Evolutionary conservation across 805 yeast genomes (phyloP), one percentile per base, ranked within the genome.

Genomic region (Candida parachauliodes): DNA sequence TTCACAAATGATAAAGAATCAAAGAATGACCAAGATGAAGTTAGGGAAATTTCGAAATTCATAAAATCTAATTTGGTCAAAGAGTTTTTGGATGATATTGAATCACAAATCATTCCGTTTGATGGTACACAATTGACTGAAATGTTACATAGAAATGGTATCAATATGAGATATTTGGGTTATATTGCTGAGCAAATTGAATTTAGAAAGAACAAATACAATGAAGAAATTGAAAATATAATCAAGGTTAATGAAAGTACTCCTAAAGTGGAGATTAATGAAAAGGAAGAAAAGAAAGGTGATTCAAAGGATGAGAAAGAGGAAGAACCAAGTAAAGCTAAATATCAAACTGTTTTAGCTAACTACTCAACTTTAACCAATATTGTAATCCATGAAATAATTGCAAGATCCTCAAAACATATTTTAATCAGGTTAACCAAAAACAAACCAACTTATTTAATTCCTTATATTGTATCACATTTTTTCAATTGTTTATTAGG

Each of bases 151-250:
- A 76, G 75, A 45, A 68, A 70, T 39, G 98, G 98, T 70, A 80
- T 91, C 57, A 89, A 88, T 59, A 56, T 89, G 62, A 83, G 98
- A 66, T 91, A 91, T 55, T 70, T 91, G 51, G 96, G 96, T 42
- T 59, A 52, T 12, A 54, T 86, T 46, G 80, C 80, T 16, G 52
- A 56, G 23, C 51, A 57, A 36, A 55, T 60, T 37, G 19, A 48
- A n/a, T 36, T 23, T 4, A 55, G 47, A 38, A 56, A 47, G 23
- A 41, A 49, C 9, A 38, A 48, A 22, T 48, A 50, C 8, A 18
- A 43, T 20, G 46, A 46, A 31, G 48, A 49, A 26, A 37, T 40
- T 11, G 47, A 47, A 15, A 49, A 53, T 28, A 39, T 52, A 32
- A 46, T 57, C 34, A 49, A 50, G 22, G 44, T 29, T 1, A 62